Evolutionary conservation across 2,329 filamentous ascomycete species (phyloP), one percentile per base, ranked within the genome.

Genomic region (Hirsutella rhossiliensis): DNA sequence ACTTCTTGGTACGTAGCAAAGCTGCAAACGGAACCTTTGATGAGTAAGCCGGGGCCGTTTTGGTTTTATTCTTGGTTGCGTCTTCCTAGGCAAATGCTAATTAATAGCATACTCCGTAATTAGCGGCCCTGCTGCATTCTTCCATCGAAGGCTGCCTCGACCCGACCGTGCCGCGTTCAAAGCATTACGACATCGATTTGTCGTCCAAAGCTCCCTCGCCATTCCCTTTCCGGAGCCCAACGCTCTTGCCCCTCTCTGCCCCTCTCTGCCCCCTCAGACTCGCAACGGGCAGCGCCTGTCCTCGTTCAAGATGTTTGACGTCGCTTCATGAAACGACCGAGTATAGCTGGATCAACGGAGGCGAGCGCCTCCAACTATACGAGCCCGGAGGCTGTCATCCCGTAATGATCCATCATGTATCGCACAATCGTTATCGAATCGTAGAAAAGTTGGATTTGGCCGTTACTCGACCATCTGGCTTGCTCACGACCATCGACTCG

Each of bases 401-500:
- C 28, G 13, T 43, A 8, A 38, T 37, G 38, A 41, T 44, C 17
- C 31, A 37, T 17, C 31, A 44, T 19, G 5, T 44, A 17, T 38
- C 41, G 20, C 23, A 41, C 43, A 51, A 53, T 11, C 57, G 59
- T 13, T 68, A 67, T 47, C 52, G 54, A 36, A 47, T 66, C 19
- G 47, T 62, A 28, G 57, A 62, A 27, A 67, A 67, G 48, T 67
- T 42, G 63, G 63, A 38, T 63, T 54, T 48, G 62, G 65, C 19
- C 56, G 57, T 2, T 63, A 54, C 49, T 63, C 61, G 3, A 68
- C 64, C 1, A 57, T 66, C 41, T 68, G 63, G 65, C 60, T 69
- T 23, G 64, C 60, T 18, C 52, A 53, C 32, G 63, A 68, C 50
- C 20, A n/a, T 27, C 40, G 43, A 38, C 40, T 41, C 8, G 32